phyloP scores from a whole-genome alignment of 257 asterid genomes.

The Petrea volubilis region DNA sequence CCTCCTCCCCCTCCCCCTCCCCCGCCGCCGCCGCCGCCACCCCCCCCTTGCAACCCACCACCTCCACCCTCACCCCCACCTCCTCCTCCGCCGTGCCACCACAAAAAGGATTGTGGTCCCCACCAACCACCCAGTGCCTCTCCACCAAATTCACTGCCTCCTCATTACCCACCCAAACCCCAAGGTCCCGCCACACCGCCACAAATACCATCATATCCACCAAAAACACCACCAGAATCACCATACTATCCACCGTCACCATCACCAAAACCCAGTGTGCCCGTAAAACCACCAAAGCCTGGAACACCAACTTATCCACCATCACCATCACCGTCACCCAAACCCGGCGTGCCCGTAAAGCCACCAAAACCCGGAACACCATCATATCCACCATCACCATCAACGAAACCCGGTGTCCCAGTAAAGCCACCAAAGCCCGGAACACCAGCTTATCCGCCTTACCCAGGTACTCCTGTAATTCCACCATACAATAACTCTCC shows the following conservation, averaged over 20 bases:
- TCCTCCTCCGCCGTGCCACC: conserved; percentile 29
- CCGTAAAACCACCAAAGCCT: conserved; percentile 25
- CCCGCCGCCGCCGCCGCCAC: conserved; percentile 14
- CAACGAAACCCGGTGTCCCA: conserved; percentile 29
- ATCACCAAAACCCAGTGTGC: neutral
- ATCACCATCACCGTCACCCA: conserved; percentile 14
- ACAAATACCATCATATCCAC: conserved; percentile 20
- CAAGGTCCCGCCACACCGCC: conserved; percentile 26
- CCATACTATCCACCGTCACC: conserved; percentile 27
- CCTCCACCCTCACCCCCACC: conserved; percentile 21
- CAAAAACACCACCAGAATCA: conserved; percentile 21
- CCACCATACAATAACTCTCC: conserved; percentile 16
- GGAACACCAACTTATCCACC: conserved; percentile 9
- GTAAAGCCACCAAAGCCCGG: conserved; percentile 29
- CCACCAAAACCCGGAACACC: conserved; percentile 35
- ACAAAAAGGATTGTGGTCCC: conserved; percentile 36
- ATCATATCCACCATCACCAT: conserved; percentile 38
- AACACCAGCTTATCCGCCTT: conserved; percentile 33
- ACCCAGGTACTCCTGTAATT: conserved; percentile 30
- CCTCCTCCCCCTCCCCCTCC: conserved; percentile 21
- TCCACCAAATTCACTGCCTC: conserved; percentile 25
- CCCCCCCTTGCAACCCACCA: conserved; percentile 22
- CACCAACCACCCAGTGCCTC: conserved; percentile 33
- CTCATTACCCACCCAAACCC: conserved; percentile 15
- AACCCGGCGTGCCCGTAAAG: conserved; percentile 3